These are phyloP conservation scores for Hypoxylon rubiginosum DNA, from an alignment of 2,329 filamentous ascomycete genomes.

Conservation along the genomic window DNA sequence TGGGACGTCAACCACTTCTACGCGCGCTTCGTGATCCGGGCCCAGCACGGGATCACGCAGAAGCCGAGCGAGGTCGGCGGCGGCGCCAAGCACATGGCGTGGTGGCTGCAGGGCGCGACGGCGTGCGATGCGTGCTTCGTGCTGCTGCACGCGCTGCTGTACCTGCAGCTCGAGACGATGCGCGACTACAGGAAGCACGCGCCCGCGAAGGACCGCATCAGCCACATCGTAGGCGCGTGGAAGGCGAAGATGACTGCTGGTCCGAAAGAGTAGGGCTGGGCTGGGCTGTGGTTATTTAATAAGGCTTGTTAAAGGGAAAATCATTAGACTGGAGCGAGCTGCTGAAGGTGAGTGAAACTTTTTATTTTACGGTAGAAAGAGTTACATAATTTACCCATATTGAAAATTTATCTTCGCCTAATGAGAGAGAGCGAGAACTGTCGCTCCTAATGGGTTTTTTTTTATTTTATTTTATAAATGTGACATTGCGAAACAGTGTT, in stretches of 20 bases:
- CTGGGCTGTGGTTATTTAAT: neutral
- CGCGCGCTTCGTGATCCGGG: conserved; percentile 39
- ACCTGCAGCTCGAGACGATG: conserved; percentile 46
- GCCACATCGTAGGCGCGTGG: conserved; percentile 16
- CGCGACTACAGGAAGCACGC: conserved; percentile 23
- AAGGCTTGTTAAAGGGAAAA: too few relatives aligned
- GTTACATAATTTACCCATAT: too few relatives aligned
- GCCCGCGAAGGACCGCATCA: conserved; percentile 29
- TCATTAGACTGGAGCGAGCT: too few relatives aligned
- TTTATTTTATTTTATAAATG: too few relatives aligned
- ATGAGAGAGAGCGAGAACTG: too few relatives aligned
- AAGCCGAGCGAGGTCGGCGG: neutral
- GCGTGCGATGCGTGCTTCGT: conserved; percentile 43
- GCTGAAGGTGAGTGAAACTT: too few relatives aligned
- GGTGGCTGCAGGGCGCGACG: conserved; percentile 39
- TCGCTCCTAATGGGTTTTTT: too few relatives aligned
- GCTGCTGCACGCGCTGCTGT: conserved; percentile 46
- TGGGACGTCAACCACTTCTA: conserved; percentile 42
- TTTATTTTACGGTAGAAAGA: too few relatives aligned
- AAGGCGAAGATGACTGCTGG: neutral
- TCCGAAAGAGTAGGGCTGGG: neutral
- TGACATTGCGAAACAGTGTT: too few relatives aligned
- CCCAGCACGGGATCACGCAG: conserved; percentile 28
- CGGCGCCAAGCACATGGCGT: conserved; percentile 19
- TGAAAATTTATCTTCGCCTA: too few relatives aligned